Evolutionary conservation across 2,329 filamentous ascomycete species (phyloP).

Genomic region (Microdochium trichocladiopsis): DNA sequence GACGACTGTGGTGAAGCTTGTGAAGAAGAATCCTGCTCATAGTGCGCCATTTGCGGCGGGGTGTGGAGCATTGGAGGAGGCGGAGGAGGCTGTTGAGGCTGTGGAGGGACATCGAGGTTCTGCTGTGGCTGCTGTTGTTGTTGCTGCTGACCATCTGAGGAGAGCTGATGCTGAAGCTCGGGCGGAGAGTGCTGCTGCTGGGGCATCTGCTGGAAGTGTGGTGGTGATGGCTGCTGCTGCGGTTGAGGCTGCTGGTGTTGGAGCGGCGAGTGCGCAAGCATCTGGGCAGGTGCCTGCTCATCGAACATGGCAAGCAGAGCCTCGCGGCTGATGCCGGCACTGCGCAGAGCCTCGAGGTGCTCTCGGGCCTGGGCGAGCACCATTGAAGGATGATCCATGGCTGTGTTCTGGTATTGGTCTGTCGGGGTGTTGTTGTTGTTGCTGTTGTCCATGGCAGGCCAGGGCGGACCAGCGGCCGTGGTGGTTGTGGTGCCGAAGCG

Average conservation of each 20-base stretch:
- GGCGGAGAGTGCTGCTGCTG: conserved; percentile 5
- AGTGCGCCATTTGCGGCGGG: conserved; percentile 5
- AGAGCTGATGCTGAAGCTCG: conserved; percentile 5
- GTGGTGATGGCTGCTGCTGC: conserved; percentile 3
- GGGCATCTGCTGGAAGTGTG: conserved; percentile 3
- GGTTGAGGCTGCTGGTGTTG: conserved; percentile 15
- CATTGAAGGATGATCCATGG: background rate
- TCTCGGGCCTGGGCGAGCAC: background rate
- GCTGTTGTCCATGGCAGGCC: background rate
- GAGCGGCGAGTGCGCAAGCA: conserved; percentile 6
- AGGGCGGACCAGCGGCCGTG: background rate
- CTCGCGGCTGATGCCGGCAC: background rate
- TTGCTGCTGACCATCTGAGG: conserved; percentile 4
- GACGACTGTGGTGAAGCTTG: background rate
- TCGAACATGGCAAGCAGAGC: background rate
- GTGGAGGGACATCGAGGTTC: conserved; percentile 1
- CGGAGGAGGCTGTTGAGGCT: conserved; percentile 2
- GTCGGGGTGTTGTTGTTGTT: conserved; percentile 1
- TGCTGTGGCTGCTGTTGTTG: conserved; percentile 1
- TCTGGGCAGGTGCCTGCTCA: background rate
- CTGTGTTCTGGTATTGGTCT: background rate
- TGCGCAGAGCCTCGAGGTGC: background rate
- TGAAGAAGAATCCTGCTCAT: conserved; percentile 12
- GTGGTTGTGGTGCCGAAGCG: background rate
- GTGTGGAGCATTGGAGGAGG: conserved; percentile 9